phyloP scores from a whole-genome alignment of 2,329 filamentous ascomycete genomes.

The Fusarium algeriense region DNA sequence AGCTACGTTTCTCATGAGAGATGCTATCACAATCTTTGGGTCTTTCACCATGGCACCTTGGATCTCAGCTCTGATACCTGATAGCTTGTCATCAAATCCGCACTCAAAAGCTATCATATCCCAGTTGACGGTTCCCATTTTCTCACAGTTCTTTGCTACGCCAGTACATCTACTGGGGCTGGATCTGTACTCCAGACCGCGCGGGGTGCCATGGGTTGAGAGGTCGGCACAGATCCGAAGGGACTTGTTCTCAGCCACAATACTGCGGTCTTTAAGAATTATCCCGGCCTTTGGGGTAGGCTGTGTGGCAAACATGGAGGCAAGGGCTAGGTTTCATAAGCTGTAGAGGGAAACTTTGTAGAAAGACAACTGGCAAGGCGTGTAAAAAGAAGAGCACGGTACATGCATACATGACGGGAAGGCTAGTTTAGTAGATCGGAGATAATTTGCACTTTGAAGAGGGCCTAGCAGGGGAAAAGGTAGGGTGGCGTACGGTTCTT shows the following conservation, averaged over 20 bases:
- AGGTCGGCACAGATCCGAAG: conserved; percentile 39
- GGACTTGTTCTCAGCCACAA: conserved; percentile 45
- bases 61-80: conserved; percentile 45
- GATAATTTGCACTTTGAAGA: neutral
- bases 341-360: too few species aligned
- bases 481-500: neutral
- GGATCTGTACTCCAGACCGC: conserved; percentile 38
- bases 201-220: conserved; percentile 25
- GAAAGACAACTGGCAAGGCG: too few species aligned
- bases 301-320: conserved; percentile 46
- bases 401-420: neutral
- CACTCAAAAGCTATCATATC: conserved; percentile 47
- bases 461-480: rapidly evolving
- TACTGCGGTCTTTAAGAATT: conserved; percentile 47
- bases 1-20: conserved; percentile 46
- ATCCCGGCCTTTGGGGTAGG: conserved; percentile 51
- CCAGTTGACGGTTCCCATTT: conserved; percentile 48
- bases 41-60: conserved; percentile 49
- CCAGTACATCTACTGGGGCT: conserved; percentile 48
- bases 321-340: conserved; percentile 34
- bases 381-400: too few species aligned
- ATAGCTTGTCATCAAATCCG: conserved; percentile 38
- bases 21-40: conserved; percentile 51
- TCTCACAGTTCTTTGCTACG: conserved; percentile 50
- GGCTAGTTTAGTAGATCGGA: neutral